Evolutionary conservation across 495 filamentous ascomycete species (phyloP).

Genomic region (Penicillium odoratum): DNA sequence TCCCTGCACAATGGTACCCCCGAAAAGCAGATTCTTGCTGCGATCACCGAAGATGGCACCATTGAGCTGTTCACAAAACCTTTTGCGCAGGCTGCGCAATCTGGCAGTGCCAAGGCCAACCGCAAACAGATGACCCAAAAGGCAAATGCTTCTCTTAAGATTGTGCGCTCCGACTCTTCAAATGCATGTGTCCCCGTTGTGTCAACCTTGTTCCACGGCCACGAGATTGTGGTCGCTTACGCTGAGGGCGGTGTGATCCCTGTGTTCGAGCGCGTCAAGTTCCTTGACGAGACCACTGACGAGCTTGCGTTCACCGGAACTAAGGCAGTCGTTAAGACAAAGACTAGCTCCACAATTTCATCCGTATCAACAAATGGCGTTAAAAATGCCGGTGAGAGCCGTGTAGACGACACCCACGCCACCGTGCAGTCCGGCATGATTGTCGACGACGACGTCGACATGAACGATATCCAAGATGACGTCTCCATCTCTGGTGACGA

Average conservation of each 20-base stretch:
- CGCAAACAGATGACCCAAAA: slow-evolving; percentile 52
- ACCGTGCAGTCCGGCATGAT: slow-evolving; percentile 55
- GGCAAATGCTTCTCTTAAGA: slow-evolving; percentile 49
- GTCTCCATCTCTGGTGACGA: slow-evolving; percentile 38
- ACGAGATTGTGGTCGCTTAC: slow-evolving; percentile 52
- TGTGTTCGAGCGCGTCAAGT: slow-evolving; percentile 54
- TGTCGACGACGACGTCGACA: slow-evolving; percentile 48
- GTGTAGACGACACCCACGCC: slow-evolving; percentile 73
- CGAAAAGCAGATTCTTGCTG: slow-evolving; percentile 49
- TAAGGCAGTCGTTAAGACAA: slow-evolving; percentile 48
- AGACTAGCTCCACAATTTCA: slow-evolving; percentile 42
- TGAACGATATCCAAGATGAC: slow-evolving; percentile 49
- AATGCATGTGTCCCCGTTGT: slow-evolving; percentile 45
- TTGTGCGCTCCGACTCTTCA: slow-evolving; percentile 49
- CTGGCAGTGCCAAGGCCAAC: slow-evolving; percentile 44
- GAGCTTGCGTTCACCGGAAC: slow-evolving; percentile 46
- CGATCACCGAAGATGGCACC: slow-evolving; percentile 54
- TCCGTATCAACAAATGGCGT: slow-evolving; percentile 56
- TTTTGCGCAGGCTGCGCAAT: slow-evolving; percentile 41
- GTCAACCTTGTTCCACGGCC: slow-evolving; percentile 48
- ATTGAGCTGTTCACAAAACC: slow-evolving; percentile 59
- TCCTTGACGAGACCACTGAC: slow-evolving; percentile 51
- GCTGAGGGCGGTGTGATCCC: slow-evolving; percentile 57
- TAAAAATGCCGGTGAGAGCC: slow-evolving; percentile 57
- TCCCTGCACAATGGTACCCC: slow-evolving; percentile 30